Percentiles rank a stretch among this genome's conserved stretches.
Conservation (phyloP, 345 rosid species). For the Lepidium africanum region DNA sequence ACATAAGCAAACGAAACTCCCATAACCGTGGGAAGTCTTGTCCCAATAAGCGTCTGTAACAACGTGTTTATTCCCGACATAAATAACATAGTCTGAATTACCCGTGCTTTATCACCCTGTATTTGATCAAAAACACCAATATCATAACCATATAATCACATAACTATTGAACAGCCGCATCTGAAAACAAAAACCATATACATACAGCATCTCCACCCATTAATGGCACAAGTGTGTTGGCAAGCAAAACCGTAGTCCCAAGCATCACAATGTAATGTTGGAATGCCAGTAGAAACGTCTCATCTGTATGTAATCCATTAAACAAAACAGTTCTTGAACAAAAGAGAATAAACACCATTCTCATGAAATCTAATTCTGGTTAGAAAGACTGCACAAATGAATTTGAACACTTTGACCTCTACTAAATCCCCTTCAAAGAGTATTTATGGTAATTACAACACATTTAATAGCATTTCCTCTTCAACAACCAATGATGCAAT, state of each 20-base stretch:
- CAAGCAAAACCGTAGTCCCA: conserved; percentile 70
- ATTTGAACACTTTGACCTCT: not conserved
- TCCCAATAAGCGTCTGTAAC: conserved; percentile 76
- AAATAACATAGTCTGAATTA: conserved; percentile 71
- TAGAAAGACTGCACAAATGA: no score
- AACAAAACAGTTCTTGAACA: not conserved
- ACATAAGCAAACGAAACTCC: conserved; percentile 71
- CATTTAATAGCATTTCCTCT: not conserved
- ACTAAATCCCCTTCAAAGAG: not conserved
- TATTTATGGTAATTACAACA: not conserved
- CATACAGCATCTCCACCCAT: conserved; percentile 92
- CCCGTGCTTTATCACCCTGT: conserved; percentile 89
- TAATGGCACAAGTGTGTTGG: conserved; percentile 55
- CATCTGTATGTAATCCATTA: conserved; percentile 42
- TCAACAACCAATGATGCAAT: not conserved
- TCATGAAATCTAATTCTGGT: not conserved
- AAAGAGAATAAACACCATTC: not conserved
- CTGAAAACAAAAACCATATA: not conserved
- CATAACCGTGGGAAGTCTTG: conserved; percentile 96
- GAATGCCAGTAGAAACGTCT: conserved; percentile 66
- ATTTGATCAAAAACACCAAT: conserved; percentile 2
- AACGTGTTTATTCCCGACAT: conserved; percentile 92
- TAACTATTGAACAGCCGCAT: not conserved
- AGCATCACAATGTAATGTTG: conserved; percentile 93
- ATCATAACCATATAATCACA: conserved; percentile 5